Conservation (phyloP, 2,329 filamentous ascomycete species). For the Ceratocystis eucalypticola region DNA sequence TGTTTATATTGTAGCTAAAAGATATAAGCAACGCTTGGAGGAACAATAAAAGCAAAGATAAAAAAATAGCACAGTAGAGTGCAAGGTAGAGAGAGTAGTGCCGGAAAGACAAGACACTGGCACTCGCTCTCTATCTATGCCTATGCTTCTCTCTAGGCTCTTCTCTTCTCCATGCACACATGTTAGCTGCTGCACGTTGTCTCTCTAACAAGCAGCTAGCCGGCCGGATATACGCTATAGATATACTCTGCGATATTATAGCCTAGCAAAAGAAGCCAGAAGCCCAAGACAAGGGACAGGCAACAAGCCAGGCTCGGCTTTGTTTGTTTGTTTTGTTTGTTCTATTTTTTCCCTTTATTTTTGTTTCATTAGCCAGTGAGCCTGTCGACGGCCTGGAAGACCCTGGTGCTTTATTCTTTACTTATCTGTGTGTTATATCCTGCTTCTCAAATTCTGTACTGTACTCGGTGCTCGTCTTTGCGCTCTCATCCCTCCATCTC, state of each 20-base stretch:
- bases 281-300: not conserved
- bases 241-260: conserved; percentile 1
- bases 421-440: not conserved
- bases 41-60: conserved; percentile 1
- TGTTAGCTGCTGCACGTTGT: not conserved
- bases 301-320: not conserved
- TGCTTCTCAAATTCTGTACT: too few species aligned
- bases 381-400: not conserved
- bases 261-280: not conserved
- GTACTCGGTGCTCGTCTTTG: too few species aligned
- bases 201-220: not conserved
- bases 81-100: not conserved
- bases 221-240: not conserved
- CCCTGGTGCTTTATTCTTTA: not conserved
- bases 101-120: not conserved
- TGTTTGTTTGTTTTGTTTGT: not conserved
- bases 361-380: not conserved
- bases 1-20: conserved; percentile 2
- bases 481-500: too few species aligned
- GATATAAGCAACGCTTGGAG: not conserved
- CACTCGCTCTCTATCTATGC: not conserved
- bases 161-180: not conserved
- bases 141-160: not conserved
- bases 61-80: not conserved
- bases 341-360: not conserved